Conservation (phyloP, 2,329 filamentous ascomycete species). For the Plectosphaerella cucumerina region DNA sequence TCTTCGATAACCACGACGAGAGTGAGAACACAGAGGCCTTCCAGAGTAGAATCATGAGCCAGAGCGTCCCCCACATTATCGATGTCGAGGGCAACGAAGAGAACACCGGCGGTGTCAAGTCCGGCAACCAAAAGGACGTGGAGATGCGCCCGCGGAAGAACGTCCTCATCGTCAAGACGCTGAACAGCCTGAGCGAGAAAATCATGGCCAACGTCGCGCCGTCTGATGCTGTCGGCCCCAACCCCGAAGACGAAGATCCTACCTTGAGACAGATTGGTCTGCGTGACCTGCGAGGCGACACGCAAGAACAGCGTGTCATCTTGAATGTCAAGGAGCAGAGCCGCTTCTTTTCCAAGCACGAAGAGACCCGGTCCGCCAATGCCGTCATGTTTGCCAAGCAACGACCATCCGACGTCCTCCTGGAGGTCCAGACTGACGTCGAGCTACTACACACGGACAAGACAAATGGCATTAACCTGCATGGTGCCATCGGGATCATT, state of each 20-base stretch:
- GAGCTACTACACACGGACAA: constrained; percentile 42
- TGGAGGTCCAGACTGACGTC: constrained; percentile 60
- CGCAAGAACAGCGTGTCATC: constrained; percentile 71
- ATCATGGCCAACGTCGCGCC: constrained; percentile 85
- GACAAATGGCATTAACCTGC: constrained; percentile 54
- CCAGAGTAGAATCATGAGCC: constrained; percentile 50
- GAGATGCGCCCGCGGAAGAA: constrained; percentile 84
- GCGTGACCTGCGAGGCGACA: constrained; percentile 72
- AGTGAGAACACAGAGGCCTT: constrained; percentile 58
- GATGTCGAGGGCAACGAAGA: constrained; percentile 93
- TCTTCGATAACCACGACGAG: constrained; percentile 83
- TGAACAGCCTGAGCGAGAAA: constrained; percentile 90
- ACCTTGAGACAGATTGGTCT: constrained; percentile 73
- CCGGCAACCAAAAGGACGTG: constrained; percentile 81
- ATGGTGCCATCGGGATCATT: constrained; percentile 61
- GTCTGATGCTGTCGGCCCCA: constrained; percentile 65
- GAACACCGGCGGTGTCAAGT: constrained; percentile 77
- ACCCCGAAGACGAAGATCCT: constrained; percentile 59
- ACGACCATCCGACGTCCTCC: constrained; percentile 64
- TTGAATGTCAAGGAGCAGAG: constrained; percentile 87
- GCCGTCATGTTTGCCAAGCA: constrained; percentile 61
- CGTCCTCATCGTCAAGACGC: constrained; percentile 80
- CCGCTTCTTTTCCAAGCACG: constrained; percentile 68
- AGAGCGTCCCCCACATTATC: constrained; percentile 81
- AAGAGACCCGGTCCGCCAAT: constrained; percentile 41